Evolutionary conservation across 495 filamentous ascomycete genomes (phyloP).

Genomic region (Rostrohypoxylon terebratum): DNA sequence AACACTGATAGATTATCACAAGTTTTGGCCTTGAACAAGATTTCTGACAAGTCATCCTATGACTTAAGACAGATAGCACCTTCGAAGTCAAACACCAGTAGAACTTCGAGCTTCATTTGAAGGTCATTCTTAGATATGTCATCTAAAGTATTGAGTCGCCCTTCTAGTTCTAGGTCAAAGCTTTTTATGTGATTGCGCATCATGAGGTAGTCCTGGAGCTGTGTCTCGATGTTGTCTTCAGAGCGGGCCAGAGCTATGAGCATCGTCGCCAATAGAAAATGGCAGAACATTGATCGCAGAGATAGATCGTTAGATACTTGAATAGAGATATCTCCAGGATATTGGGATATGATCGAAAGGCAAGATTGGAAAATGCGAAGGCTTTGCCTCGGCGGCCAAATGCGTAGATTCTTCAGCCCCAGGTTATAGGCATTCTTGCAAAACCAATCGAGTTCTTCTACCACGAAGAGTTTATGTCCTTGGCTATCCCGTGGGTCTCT

Average conservation of each 20-base stretch:
- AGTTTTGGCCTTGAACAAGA: slow-evolving; percentile 66
- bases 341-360: slow-evolving; percentile 70
- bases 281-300: slow-evolving; percentile 71
- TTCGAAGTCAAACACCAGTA: slow-evolving; percentile 82
- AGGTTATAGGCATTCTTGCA: slow-evolving; percentile 81
- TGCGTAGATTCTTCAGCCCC: slow-evolving; percentile 68
- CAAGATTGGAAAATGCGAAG: slow-evolving; percentile 70
- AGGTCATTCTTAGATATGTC: slow-evolving; percentile 64
- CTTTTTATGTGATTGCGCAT: slow-evolving; percentile 66
- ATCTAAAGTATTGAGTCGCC: slow-evolving; percentile 54
- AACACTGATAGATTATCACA: slow-evolving; percentile 55
- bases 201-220: slow-evolving; percentile 69
- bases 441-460: slow-evolving; percentile 83
- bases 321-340: slow-evolving; percentile 62
- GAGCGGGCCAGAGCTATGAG: slow-evolving; percentile 71
- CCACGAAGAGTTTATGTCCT: slow-evolving; percentile 60
- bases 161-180: slow-evolving; percentile 62
- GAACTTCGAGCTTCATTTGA: slow-evolving; percentile 67
- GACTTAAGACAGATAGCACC: slow-evolving; percentile 72
- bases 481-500: slow-evolving; percentile 50
- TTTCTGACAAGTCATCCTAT: slow-evolving; percentile 72
- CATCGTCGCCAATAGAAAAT: slow-evolving; percentile 74
- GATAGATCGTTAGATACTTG: slow-evolving; percentile 61
- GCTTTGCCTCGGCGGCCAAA: slow-evolving; percentile 64
- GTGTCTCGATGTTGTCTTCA: slow-evolving; percentile 69